Conservation (phyloP, 129 eudicot genomes). For the Erigeron canadensis region DNA sequence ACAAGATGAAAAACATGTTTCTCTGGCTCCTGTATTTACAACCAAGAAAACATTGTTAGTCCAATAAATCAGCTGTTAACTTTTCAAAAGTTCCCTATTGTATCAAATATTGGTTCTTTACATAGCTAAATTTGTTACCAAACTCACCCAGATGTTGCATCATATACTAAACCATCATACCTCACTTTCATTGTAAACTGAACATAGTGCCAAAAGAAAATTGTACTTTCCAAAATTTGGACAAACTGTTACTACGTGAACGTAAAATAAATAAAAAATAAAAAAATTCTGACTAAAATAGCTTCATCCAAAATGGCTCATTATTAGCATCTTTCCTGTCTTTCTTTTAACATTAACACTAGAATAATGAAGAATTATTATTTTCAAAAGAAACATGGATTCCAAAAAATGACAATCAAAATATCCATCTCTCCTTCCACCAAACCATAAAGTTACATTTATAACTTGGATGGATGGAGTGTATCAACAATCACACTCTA, state of each 20-base stretch:
- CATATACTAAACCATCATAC: background rate
- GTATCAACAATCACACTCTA: background rate
- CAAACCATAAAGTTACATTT: background rate
- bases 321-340: background rate
- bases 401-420: background rate
- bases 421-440: background rate
- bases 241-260: background rate
- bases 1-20: conserved; percentile 96
- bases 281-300: background rate
- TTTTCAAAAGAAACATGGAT: background rate
- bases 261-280: too few species aligned
- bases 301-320: background rate
- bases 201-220: background rate
- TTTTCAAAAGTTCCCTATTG: background rate
- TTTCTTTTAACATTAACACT: background rate
- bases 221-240: background rate
- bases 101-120: background rate
- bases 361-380: background rate
- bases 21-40: conserved; percentile 81
- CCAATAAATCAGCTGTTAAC: conserved; percentile 8
- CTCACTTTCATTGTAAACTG: background rate
- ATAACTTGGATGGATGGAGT: background rate
- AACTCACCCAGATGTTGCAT: background rate
- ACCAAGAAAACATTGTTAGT: conserved; percentile 31
- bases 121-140: background rate